Evolutionary conservation across 805 yeast species (phyloP), one percentile per base, ranked within the genome.

Genomic region (Myxozyma kluyveri): DNA sequence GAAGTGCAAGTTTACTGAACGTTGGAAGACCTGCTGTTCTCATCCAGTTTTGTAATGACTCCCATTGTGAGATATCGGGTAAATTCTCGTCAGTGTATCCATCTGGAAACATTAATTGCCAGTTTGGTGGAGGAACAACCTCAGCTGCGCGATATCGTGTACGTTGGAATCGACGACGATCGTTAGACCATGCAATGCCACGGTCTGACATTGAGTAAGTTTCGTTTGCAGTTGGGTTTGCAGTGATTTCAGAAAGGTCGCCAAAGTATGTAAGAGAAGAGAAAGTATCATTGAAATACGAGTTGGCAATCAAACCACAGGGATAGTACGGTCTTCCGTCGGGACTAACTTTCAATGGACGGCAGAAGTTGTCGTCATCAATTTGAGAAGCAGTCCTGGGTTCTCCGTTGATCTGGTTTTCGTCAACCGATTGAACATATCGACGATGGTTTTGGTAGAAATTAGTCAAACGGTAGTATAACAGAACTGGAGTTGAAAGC

Each of bases 1-100:
- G 81, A 42, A 84, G 77, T 38, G 89, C 90, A 33, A 89, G 70
- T 66, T 93, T 91, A 75, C 85, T 82, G 65, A 93, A 91, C 10
- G 84, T 80, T 24, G 98, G 95, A 57, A 91, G 74, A 0, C 95
- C 96, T 0, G 98, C 96, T 1, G 97, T 89, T 63, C 95, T 81
- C 97, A 91, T 91, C 99, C 99, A 91, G 68, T 89, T 91, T 73
- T 89, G 96, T 62, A 91, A 79, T 59, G 83, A 83, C 65, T 88
- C 91, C 88, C 93, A 83, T 33, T 71, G 66, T 1, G 86, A 76
- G 43, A 91, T 66, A 65, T 86, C 84, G 2, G 95, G 96, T 55
- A 91, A 62, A 67, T 88, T 88, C 4, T 79, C 80, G 31, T 78
- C 82, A n/a, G 85, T 88, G 71, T 93, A 91, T 0, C 98, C 98